Conservation (phyloP, 2,329 filamentous ascomycete genomes). For the Metarhizium rileyi region DNA sequence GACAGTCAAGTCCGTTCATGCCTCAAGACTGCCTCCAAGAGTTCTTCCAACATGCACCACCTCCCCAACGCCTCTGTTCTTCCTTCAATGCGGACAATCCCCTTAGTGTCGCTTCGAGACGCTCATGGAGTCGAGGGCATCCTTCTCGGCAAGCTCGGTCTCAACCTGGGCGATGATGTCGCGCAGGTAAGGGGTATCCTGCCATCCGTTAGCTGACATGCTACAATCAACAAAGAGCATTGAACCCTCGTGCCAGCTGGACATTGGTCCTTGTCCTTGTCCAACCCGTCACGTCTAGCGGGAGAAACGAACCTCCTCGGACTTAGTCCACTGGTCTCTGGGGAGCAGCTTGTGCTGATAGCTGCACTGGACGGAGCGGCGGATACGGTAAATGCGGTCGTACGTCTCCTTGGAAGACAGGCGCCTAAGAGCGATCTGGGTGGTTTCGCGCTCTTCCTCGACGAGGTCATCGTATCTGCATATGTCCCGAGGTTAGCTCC, state of each 20-base stretch:
- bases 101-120: conserved; percentile 40
- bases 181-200: conserved; percentile 46
- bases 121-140: conserved; percentile 39
- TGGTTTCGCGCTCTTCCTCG: conserved; percentile 79
- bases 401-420: conserved; percentile 84
- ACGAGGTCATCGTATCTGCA: conserved; percentile 86
- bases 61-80: neutral
- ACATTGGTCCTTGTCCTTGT: no score
- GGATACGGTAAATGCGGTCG: conserved; percentile 95
- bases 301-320: conserved; percentile 34
- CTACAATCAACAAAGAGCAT: neutral
- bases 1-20: conserved; percentile 4
- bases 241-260: neutral
- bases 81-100: neutral
- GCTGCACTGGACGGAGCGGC: conserved; percentile 78
- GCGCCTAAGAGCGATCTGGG: conserved; percentile 82
- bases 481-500: conserved; percentile 17
- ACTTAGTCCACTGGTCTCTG: conserved; percentile 51
- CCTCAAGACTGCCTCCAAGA: neutral
- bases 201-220: neutral
- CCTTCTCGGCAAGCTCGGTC: conserved; percentile 41
- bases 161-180: conserved; percentile 43
- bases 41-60: neutral
- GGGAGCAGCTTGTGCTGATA: conserved; percentile 55
- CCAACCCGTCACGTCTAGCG: no score